Evolutionary conservation across 768 basidiomycete genomes (phyloP).

Genomic region (Candolleomyces aberdarensis): DNA sequence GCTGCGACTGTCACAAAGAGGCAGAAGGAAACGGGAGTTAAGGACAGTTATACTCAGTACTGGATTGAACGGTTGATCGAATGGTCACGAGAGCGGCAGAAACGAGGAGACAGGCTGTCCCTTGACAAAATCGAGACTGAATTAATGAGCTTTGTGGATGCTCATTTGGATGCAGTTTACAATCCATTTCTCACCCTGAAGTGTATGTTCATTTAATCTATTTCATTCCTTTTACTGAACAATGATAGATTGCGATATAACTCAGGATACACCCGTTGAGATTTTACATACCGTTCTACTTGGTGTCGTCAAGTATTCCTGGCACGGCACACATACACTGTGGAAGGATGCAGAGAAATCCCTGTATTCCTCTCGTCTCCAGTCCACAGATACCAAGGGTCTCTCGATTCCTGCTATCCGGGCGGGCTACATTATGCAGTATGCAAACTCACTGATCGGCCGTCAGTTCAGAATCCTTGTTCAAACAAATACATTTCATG

Average conservation of each 20-base stretch:
- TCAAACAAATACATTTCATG: constrained; percentile 26
- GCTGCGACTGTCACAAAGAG: constrained; percentile 18
- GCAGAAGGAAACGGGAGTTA: constrained; percentile 33
- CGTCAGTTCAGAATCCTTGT: constrained; percentile 32
- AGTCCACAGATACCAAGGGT: constrained; percentile 27
- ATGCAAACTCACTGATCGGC: constrained; percentile 38
- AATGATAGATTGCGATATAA: constrained; percentile 24
- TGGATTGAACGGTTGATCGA: constrained; percentile 33
- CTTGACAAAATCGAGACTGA: constrained; percentile 19
- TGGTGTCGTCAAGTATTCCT: constrained; percentile 40
- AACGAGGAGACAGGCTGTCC: constrained; percentile 12
- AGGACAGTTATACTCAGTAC: constrained; percentile 34
- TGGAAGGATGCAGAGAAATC: constrained; percentile 26
- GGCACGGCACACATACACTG: constrained; percentile 29
- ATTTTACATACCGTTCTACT: constrained; percentile 43
- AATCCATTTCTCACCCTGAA: constrained; percentile 27
- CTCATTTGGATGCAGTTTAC: constrained; percentile 18
- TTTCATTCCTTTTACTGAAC: background rate
- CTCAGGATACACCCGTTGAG: constrained; percentile 37
- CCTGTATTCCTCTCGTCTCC: constrained; percentile 26
- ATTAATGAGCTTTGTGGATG: constrained; percentile 24
- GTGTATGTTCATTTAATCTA: constrained; percentile 14
- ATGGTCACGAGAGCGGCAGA: constrained; percentile 16
- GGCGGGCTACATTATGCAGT: constrained; percentile 40
- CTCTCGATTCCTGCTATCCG: constrained; percentile 31